Base-by-base conservation (phyloP, 805 yeast genomes). In the Cyberlindnera euphorbiiphila region DNA sequence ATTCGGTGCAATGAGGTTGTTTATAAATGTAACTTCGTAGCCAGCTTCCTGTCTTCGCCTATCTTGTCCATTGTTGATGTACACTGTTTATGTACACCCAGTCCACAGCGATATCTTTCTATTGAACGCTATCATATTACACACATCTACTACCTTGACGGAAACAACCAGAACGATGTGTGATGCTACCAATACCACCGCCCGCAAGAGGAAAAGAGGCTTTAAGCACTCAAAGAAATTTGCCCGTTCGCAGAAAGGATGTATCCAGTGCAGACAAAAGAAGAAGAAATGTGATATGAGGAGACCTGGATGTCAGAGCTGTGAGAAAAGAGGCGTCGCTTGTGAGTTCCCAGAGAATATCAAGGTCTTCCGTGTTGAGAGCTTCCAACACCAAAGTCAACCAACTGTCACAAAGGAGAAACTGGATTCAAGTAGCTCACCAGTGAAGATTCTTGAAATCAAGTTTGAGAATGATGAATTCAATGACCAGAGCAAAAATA, bases 231-330 rank as follows among this genome's bases (percentile, higher is more conserved):
- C 56, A 9, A 54, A 40, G 33, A 49, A 49, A 33, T 54, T 54
- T 32, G 49, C 42, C 9, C 53, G 59, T 42, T 50, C 59, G 5
- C 57, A 54, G 34, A 47, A 48, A 4, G 59, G 59, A 2, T 54
- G 59, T 37, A 38, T 54, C 6, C 54, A 52, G 29, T 54, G 59
- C 28, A 48, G 59, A 19, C 56, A 53, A 10, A 54, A 54, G 47
- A 54, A 54, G 53, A 54, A 54, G 51, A 54, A 50, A 21, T 54
- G 59, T 42, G 57, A 53, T 42, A 54, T 56, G 29, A 30, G 26
- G n/a, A 50, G 47, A 36, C 59, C 59, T 6, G 30, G 29, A 2
- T 54, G 59, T 41, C 29, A 33, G 7, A 53, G 57, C 26, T 54
- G 59, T 37, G 28, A 22, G 4, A 54, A 51, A 28, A 53, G 49